Evolutionary conservation across 2,329 filamentous ascomycete genomes (phyloP).

Genomic region (Zarea fungicola): DNA sequence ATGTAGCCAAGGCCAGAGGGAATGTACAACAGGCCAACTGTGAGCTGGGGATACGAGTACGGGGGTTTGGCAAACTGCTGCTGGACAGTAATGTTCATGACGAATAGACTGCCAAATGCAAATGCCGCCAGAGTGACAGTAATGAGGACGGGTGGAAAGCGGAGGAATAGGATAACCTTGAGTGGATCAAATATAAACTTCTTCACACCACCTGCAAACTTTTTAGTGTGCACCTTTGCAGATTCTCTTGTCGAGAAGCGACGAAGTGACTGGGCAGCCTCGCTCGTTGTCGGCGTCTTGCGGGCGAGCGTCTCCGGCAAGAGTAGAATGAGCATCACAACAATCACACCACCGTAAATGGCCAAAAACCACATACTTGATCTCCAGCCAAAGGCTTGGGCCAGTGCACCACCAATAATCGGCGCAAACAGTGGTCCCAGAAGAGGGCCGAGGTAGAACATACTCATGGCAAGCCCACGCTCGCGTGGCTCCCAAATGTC

Average conservation of each 20-base stretch:
- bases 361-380: constrained; percentile 68
- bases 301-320: constrained; percentile 54
- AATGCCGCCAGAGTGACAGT: constrained; percentile 71
- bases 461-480: constrained; percentile 65
- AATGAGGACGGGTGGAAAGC: constrained; percentile 67
- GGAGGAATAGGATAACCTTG: constrained; percentile 63
- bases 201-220: constrained; percentile 48
- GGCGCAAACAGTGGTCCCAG: constrained; percentile 65
- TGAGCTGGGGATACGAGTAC: constrained; percentile 63
- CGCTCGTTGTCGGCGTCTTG: background rate
- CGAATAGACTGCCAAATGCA: constrained; percentile 69
- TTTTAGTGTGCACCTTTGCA: constrained; percentile 15
- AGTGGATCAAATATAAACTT: constrained; percentile 68
- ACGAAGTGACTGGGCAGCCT: background rate
- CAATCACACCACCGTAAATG: constrained; percentile 55
- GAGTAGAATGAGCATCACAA: constrained; percentile 48
- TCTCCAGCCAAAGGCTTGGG: constrained; percentile 62
- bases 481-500: constrained; percentile 62
- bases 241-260: constrained; percentile 9
- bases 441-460: constrained; percentile 71
- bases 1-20: constrained; percentile 71
- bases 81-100: constrained; percentile 74
- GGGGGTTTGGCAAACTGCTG: constrained; percentile 60
- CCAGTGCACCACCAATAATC: constrained; percentile 64
- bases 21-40: constrained; percentile 73